These are phyloP conservation scores for Truncatella angustata DNA, from an alignment of 2,329 filamentous ascomycete species.

Conservation along the genomic window DNA sequence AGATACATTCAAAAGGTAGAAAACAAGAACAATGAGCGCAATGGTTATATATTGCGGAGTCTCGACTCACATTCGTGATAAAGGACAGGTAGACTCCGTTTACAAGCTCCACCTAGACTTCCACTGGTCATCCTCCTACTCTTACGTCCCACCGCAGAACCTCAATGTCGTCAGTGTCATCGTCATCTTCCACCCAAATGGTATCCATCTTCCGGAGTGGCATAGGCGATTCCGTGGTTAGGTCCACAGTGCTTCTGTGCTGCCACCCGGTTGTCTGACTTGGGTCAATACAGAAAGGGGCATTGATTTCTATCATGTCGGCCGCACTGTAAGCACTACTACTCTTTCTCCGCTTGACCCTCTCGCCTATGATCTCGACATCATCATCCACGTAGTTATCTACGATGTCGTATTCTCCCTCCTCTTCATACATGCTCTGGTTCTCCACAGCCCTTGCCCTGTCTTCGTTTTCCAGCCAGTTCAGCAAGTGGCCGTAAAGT, in stretches of 20 bases:
- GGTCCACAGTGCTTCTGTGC: background rate
- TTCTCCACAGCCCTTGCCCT: constrained; percentile 22
- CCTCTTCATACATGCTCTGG: constrained; percentile 4
- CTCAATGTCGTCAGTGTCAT: no score
- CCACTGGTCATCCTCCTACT: no score
- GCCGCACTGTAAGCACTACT: background rate
- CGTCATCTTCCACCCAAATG: background rate
- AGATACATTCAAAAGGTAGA: no score
- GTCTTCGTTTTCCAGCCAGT: constrained; percentile 45
- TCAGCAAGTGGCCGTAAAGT: constrained; percentile 46
- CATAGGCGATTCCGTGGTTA: constrained; percentile 4
- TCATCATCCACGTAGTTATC: constrained; percentile 1
- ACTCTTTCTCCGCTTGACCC: background rate
- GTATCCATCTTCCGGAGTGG: no score
- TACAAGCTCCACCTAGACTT: no score
- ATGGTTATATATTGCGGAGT: no score
- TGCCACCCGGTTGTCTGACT: background rate
- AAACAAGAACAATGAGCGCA: no score
- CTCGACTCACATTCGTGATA: no score
- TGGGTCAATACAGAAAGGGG: background rate
- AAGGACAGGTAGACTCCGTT: no score
- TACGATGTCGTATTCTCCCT: background rate
- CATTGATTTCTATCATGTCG: background rate
- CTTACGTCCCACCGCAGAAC: no score
- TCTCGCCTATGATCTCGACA: background rate